phyloP scores from a whole-genome alignment of 441 rosid genomes.

The Gossypium gossypioides region DNA sequence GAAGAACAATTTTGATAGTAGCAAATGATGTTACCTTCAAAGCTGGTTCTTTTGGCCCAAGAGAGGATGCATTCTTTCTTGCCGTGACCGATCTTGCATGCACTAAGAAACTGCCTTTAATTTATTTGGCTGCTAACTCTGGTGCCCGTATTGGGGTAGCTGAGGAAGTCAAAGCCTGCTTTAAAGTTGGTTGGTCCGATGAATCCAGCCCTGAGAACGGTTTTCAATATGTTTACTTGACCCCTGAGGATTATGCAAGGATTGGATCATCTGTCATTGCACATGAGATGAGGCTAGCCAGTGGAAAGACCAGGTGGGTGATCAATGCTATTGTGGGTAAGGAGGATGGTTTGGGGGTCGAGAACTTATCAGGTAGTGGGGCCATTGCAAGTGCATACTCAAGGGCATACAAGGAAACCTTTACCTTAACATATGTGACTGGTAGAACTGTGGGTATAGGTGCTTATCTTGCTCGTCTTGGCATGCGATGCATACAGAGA shows the following conservation, averaged over 20 bases:
- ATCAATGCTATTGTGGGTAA: conserved; percentile 90
- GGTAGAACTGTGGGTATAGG: conserved; percentile 97
- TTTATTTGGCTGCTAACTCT: conserved; percentile 96
- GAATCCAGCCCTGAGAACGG: conserved; percentile 82
- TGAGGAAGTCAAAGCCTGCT: conserved; percentile 87
- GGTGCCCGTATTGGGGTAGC: conserved; percentile 98
- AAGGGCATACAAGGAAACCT: conserved; percentile 85
- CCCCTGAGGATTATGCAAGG: conserved; percentile 56
- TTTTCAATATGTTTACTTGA: conserved; percentile 73
- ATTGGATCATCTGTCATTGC: conserved; percentile 76
- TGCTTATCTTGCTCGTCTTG: conserved; percentile 97
- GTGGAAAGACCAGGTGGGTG: conserved; percentile 86
- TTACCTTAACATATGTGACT: conserved; percentile 89
- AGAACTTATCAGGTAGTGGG: conserved; percentile 89
- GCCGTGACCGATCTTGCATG: conserved; percentile 96
- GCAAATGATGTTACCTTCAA: conserved; percentile 93
- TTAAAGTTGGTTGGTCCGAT: conserved; percentile 92
- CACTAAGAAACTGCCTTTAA: conserved; percentile 71
- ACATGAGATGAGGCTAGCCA: conserved; percentile 64
- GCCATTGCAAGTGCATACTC: conserved; percentile 98
- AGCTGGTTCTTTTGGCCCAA: conserved; percentile 98
- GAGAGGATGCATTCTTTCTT: conserved; percentile 91
- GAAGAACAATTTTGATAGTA: conserved; percentile 71
- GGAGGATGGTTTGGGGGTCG: conserved; percentile 96
- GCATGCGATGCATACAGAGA: conserved; percentile 99